Evolutionary conservation across 2,329 filamentous ascomycete genomes (phyloP), one percentile per base, ranked within the genome.

Genomic region (Colletotrichum sp.): DNA sequence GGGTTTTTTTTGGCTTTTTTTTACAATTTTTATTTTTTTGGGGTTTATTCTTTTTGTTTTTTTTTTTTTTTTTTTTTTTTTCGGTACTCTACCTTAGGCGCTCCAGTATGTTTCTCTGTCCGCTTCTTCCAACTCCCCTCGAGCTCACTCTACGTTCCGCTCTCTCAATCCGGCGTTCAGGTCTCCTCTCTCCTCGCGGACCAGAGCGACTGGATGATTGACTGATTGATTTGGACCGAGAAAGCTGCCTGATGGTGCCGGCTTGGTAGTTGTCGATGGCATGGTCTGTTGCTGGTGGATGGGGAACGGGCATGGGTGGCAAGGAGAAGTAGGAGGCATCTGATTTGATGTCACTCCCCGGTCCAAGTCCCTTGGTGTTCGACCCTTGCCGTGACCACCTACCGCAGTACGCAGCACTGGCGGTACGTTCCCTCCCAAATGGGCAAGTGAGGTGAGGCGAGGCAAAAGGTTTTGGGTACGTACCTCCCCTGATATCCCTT

Each of bases 181-280:
- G 21, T 28, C 48, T 61, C 52, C 68, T 52, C 60, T 52, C 68
- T 32, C 30, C 68, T 48, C 43, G 10, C 43, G 55, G 52, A 63
- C 36, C 28, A 75, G 36, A 39, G 52, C 52, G 21, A 67, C 55
- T 72, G 68, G 24, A 21, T 36, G 34, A 12, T 21, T 48, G 43
- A 48, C 6, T 48, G 43, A 48, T 48, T 48, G 43, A 48, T 48
- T 48, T 13, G 43, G 43, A 21, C 43, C 43, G 36, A 61, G 70
- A 43, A 59, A 7, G 28, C 30, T 24, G 59, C 70, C 26, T 74
- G n/a, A 82, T 85, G 21, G 84, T 87, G 76, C 85, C 85, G 67
- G 81, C 48, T 79, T 86, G 85, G 34, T 39, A 39, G 75, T 82
- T 85, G 24, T 87, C 24, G 76, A 85, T 85, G 67, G 81, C n/a